These are phyloP conservation scores for Nicotiana tabacum DNA, from an alignment of 257 asterid species.

Conservation along the genomic window DNA sequence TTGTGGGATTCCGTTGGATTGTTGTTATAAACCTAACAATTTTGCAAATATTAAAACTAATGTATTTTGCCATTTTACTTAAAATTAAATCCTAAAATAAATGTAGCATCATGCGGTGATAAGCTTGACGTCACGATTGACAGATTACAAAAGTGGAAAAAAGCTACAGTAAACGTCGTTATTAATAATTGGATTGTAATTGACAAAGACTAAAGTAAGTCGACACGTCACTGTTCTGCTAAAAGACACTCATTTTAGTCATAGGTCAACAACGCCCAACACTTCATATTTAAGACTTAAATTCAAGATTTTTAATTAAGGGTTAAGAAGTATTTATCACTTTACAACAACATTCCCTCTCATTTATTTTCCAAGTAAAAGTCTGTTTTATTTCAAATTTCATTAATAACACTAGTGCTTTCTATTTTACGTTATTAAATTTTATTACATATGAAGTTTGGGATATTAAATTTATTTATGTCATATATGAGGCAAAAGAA, in stretches of 20 bases:
- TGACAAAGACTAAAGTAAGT: neutral
- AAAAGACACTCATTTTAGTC: neutral
- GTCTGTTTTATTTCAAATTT: neutral
- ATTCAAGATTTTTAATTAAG: no score
- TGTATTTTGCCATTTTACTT: no score
- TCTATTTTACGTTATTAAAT: neutral
- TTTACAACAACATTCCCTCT: neutral
- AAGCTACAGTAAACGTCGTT: neutral
- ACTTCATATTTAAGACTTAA: neutral
- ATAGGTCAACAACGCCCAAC: conserved; percentile 38
- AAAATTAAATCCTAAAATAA: no score
- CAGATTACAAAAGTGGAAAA: neutral
- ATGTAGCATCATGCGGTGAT: neutral
- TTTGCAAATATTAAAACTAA: no score
- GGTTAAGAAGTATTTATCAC: no score
- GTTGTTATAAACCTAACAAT: no score
- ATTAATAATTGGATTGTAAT: neutral
- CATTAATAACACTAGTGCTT: neutral
- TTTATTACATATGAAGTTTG: neutral
- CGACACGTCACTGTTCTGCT: neutral
- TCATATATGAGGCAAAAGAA: no score
- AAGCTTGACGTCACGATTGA: neutral
- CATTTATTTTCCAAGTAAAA: neutral
- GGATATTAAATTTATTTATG: no score
- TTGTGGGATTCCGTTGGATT: no score